These are phyloP conservation scores for Cubamyces lactineus DNA, from an alignment of 768 basidiomycete species.

Conservation along the genomic window DNA sequence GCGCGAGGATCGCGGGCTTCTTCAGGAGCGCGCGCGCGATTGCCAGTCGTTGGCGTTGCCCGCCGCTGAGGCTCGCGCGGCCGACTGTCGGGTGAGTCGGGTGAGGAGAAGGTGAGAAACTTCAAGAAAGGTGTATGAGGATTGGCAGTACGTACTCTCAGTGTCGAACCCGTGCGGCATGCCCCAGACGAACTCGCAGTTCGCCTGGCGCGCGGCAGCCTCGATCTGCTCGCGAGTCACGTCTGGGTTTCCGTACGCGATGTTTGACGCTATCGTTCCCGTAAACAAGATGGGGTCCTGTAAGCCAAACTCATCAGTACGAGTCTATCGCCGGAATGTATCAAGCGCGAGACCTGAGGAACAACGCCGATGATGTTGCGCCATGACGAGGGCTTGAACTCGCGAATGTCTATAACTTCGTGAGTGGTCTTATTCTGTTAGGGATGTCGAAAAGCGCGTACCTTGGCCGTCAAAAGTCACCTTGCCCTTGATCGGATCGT, in stretches of 20 bases:
- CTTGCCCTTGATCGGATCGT: slow-evolving; percentile 82
- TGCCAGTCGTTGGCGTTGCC: slow-evolving; percentile 80
- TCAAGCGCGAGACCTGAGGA: slow-evolving; percentile 57
- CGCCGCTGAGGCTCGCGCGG: slow-evolving; percentile 71
- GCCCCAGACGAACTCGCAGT: slow-evolving; percentile 95
- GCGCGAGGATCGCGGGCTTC: slow-evolving; percentile 83
- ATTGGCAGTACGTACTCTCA: slow-evolving; percentile 78
- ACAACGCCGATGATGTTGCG: slow-evolving; percentile 89
- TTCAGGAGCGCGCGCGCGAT: slow-evolving; percentile 88
- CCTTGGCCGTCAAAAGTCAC: slow-evolving; percentile 88
- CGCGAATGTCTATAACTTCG: slow-evolving; percentile 69
- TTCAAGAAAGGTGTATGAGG: no score
- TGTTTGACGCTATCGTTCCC: slow-evolving; percentile 94
- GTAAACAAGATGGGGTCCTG: slow-evolving; percentile 87
- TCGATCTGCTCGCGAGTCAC: slow-evolving; percentile 86
- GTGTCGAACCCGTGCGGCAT: slow-evolving; percentile 96
- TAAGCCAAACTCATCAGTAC: not conserved
- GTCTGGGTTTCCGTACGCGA: slow-evolving; percentile 79
- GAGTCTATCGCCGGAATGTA: no score
- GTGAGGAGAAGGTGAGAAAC: not conserved
- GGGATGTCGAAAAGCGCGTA: slow-evolving; percentile 30
- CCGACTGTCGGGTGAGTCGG: slow-evolving; percentile 50
- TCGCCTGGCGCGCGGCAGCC: slow-evolving; percentile 85
- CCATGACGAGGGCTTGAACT: slow-evolving; percentile 87
- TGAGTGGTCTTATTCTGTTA: not conserved